Base-by-base conservation (phyloP, 2,329 filamentous ascomycete genomes). In the Akanthomyces lecanii region DNA sequence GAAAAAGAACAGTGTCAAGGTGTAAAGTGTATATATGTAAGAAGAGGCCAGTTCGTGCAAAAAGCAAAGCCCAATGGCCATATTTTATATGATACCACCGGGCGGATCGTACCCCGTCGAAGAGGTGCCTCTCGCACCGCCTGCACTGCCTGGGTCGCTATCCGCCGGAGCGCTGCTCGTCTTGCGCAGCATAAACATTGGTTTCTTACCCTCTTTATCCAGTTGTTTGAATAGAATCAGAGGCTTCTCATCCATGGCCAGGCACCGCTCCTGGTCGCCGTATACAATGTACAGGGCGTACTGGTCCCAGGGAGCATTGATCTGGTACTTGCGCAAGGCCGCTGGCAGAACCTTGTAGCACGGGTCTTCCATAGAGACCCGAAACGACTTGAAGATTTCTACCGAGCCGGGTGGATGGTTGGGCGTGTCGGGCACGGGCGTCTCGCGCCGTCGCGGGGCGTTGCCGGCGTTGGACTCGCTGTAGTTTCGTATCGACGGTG, bases 381-480 rank as follows among this genome's bases (percentile, higher is more conserved):
- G 89, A 84, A 99, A 99, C 1, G 91, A 96, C 75, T 99, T 99
- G 86, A 98, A 98, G 64, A 99, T 97, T 76, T 99, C 95, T 64
- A 97, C 93, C 1, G 85, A 86, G 14, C 82, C 79, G 64, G 82
- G 83, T 70, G 79, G 81, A 30, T 79, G 76, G 64, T 79, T 81
- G 0, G 85, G 83, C 1, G 85, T 87, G 66, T 88, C 85, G 23
- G 85, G 85, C 2, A 83, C 84, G 0, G 85, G 85, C 1, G 85
- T 88, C 71, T 86, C 85, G 67, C 83, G 81, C 53, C 86, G 78
- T 63, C 85, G 81, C n/a, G 83, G 83, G 16, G 85, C 84, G 59
- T 81, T 63, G 76, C 78, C 5, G 83, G 85, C 4, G 82, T 79
- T 2, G 7, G 64, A 62, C 28, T 69, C 66, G 52, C 66, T 67